These are phyloP conservation scores for Thalassiosira profunda DNA, from an alignment of 108 stramenopile genomes.

Conservation along the genomic window DNA sequence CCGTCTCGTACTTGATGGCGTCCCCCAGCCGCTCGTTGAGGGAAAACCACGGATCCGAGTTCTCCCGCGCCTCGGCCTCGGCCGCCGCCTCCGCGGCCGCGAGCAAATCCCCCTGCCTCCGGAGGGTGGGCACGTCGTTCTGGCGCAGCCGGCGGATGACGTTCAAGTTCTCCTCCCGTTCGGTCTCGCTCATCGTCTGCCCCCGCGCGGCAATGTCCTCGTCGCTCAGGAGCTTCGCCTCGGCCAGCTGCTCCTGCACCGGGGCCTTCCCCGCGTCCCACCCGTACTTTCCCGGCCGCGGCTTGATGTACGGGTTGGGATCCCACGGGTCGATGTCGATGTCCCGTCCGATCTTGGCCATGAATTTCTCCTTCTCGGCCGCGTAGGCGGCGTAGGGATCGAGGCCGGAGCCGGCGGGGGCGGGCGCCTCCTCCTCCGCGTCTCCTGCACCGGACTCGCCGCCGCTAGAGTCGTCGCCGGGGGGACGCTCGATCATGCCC, in stretches of 20 bases:
- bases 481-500: constrained; percentile 26
- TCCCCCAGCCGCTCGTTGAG: constrained; percentile 84
- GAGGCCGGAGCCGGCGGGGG: background rate
- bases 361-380: constrained; percentile 9
- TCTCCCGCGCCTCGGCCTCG: constrained; percentile 56
- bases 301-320: constrained; percentile 85
- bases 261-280: constrained; percentile 7
- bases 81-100: constrained; percentile 59
- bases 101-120: constrained; percentile 54
- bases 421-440: background rate
- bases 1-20: constrained; percentile 70
- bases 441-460: background rate
- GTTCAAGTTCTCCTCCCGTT: constrained; percentile 78
- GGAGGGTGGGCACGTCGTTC: constrained; percentile 58
- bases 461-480: constrained; percentile 1
- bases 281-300: constrained; percentile 75
- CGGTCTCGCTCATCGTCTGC: constrained; percentile 67
- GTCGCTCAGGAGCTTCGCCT: background rate
- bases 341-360: constrained; percentile 1
- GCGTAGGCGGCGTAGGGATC: background rate
- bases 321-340: constrained; percentile 66
- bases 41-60: constrained; percentile 81
- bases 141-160: constrained; percentile 73
- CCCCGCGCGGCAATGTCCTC: constrained; percentile 14
- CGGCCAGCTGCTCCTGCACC: background rate